Percentiles rank a stretch among this genome's conserved stretches.
phyloP scores from a whole-genome alignment of 352 stramenopile species.

The Globisporangium spinosum region DNA sequence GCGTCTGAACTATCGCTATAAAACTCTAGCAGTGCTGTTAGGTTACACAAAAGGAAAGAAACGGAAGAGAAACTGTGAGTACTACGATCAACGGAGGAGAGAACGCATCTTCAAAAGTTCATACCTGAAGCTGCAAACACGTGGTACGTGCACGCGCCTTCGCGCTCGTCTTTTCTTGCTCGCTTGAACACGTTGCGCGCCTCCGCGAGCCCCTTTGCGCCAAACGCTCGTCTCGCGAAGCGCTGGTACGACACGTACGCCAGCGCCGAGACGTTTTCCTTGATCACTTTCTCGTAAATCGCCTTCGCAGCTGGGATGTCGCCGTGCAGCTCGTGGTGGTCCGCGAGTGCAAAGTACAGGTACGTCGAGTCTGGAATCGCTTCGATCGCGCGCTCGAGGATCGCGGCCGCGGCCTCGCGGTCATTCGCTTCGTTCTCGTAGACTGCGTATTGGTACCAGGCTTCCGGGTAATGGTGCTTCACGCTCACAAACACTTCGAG shows the following conservation, averaged over 20 bases:
- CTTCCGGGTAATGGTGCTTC: constrained; percentile 72
- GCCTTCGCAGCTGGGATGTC: constrained; percentile 60
- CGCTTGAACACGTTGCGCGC: constrained; percentile 79
- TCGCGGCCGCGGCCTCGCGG: constrained; percentile 48
- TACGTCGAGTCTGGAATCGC: constrained; percentile 80
- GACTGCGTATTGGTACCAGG: constrained; percentile 83
- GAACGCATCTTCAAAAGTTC: neutral
- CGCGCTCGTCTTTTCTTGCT: constrained; percentile 77
- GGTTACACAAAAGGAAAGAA: neutral
- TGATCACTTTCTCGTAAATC: constrained; percentile 80
- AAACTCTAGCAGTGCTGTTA: constrained; percentile 75
- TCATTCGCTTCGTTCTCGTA: constrained; percentile 82
- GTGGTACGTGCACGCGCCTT: constrained; percentile 79
- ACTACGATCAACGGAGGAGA: too few relatives aligned
- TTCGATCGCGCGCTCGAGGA: constrained; percentile 76
- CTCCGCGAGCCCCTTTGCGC: constrained; percentile 69
- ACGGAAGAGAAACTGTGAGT: too few relatives aligned
- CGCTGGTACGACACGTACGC: constrained; percentile 85
- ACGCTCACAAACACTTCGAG: constrained; percentile 79
- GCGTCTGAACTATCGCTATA: constrained; percentile 81
- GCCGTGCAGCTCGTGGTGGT: constrained; percentile 76
- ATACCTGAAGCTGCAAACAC: constrained; percentile 80
- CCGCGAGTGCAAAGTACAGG: constrained; percentile 72
- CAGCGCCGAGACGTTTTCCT: constrained; percentile 67
- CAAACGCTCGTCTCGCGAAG: constrained; percentile 74